phyloP scores from a whole-genome alignment of 106 monocot genomes.

The Dioscorea alata region DNA sequence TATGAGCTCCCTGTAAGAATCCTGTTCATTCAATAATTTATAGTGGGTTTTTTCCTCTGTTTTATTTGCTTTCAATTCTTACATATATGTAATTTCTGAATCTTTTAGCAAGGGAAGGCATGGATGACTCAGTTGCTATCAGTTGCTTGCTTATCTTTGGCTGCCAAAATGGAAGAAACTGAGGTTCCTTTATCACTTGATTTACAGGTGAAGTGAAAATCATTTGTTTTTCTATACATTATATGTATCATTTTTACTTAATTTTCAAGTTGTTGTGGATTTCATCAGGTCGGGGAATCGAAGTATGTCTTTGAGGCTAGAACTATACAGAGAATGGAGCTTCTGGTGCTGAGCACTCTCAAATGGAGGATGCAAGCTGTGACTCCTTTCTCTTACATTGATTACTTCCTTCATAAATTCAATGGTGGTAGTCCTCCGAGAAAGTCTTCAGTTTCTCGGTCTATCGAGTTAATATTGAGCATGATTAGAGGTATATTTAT shows the following conservation, averaged over 20 bases:
- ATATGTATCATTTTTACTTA: not conserved
- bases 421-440: constrained; percentile 27
- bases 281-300: constrained; percentile 52
- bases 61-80: not conserved
- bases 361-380: constrained; percentile 93
- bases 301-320: constrained; percentile 78
- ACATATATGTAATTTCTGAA: not conserved
- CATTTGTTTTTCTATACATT: not conserved
- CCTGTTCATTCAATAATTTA: not conserved
- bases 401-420: constrained; percentile 77
- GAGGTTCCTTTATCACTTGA: constrained; percentile 59
- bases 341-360: constrained; percentile 79
- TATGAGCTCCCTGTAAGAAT: constrained; percentile 82
- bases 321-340: constrained; percentile 97
- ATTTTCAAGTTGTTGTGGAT: not conserved
- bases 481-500: constrained; percentile 48
- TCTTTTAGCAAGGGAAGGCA: constrained; percentile 56
- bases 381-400: constrained; percentile 87
- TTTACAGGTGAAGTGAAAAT: constrained; percentile 47
- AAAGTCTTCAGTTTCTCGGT: constrained; percentile 27
- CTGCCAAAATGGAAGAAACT: constrained; percentile 82
- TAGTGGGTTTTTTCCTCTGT: not conserved
- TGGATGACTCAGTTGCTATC: constrained; percentile 84
- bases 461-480: constrained; percentile 55
- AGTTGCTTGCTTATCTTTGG: constrained; percentile 78